Evolutionary conservation across 225 moss, liverwort and hornwort species (phyloP).

Genomic region (Neckera pumila): DNA sequence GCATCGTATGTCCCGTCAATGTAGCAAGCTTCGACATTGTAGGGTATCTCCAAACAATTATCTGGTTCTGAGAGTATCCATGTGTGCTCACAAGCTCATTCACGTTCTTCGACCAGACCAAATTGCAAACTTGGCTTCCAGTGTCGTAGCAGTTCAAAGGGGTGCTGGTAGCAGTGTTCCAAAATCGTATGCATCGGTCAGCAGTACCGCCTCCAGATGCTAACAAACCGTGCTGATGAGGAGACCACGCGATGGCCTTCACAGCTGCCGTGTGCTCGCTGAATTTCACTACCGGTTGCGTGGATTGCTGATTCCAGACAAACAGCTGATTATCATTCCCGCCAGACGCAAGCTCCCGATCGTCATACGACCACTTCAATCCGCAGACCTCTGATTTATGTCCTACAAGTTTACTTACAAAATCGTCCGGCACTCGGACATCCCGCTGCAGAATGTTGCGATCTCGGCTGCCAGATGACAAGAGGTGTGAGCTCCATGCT

Average conservation of each 20-base stretch:
- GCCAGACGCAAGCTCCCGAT: slow-evolving; percentile 94
- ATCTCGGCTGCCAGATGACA: slow-evolving; percentile 95
- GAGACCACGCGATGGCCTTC: slow-evolving; percentile 93
- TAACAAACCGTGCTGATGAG: slow-evolving; percentile 81
- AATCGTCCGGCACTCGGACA: slow-evolving; percentile 70
- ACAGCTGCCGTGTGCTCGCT: slow-evolving; percentile 97
- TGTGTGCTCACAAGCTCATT: slow-evolving; percentile 98
- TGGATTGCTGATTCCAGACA: slow-evolving; percentile 95
- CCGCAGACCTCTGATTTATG: slow-evolving; percentile 99
- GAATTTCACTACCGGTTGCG: slow-evolving; percentile 89
- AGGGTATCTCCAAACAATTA: slow-evolving; percentile 93
- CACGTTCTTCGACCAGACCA: slow-evolving; percentile 98
- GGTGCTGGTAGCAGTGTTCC: slow-evolving; percentile 87
- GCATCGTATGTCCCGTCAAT: slow-evolving; percentile 85
- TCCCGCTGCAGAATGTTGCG: slow-evolving; percentile 90
- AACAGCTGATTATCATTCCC: slow-evolving; percentile 97
- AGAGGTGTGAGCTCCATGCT: slow-evolving; percentile 83
- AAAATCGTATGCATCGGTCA: slow-evolving; percentile 77
- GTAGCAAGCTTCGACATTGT: slow-evolving; percentile 94
- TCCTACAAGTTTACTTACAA: slow-evolving; percentile 76
- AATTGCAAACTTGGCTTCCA: slow-evolving; percentile 85
- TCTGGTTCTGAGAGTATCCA: slow-evolving; percentile 95
- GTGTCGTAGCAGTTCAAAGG: slow-evolving; percentile 86
- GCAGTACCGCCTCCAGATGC: slow-evolving; percentile 94
- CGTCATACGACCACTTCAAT: slow-evolving; percentile 96